Base-by-base conservation (phyloP, 129 eudicot genomes). In the Lonicera japonica region DNA sequence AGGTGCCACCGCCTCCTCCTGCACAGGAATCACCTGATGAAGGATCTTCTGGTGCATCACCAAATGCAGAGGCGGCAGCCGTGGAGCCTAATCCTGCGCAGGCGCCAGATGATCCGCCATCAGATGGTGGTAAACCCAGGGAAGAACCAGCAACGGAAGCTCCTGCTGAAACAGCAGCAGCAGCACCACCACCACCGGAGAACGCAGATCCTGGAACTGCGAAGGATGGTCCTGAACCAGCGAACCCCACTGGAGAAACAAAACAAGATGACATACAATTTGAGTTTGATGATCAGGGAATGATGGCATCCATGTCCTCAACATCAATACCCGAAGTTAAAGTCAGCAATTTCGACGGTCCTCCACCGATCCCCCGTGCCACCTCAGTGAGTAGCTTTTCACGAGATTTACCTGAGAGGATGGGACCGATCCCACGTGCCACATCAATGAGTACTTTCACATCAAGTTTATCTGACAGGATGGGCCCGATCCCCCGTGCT, bases 401-500 rank as follows among this genome's bases (percentile, higher is more conserved):
- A 6, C 77, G 90, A 0, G 90, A 85, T 11, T 67, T 65, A 20
- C 81, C 95, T 0, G 95, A 87, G 34, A 69, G 75, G 23, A 63
- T 74, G 36, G 36, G 36, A 25, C 62, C 83, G 7, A 69, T 82
- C 16, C 95, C 80, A 56, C 86, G 77, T 24, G 80, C 96, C 7
- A 60, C 98, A 2, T 92, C 95, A 4, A 78, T 88, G 6, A 78
- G 88, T 43, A 85, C 94, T 75, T 87, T 92, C 64, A 62, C 82
- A 7, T 77, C 95, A 0, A 88, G 81, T 12, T 65, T 66, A 21
- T 84, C 95, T 0, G 95, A 87, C 25, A 69, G 75, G 23, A 63
- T 74, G 36, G 36, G 6, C 2, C 50, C 50, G 8, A 85, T 85
- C 25, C 83, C 90, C 5, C 80, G 90, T 19, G 86, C 78, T 0